Base-by-base conservation (phyloP, 805 yeast species). In the Kodamaea neixiangensis region DNA sequence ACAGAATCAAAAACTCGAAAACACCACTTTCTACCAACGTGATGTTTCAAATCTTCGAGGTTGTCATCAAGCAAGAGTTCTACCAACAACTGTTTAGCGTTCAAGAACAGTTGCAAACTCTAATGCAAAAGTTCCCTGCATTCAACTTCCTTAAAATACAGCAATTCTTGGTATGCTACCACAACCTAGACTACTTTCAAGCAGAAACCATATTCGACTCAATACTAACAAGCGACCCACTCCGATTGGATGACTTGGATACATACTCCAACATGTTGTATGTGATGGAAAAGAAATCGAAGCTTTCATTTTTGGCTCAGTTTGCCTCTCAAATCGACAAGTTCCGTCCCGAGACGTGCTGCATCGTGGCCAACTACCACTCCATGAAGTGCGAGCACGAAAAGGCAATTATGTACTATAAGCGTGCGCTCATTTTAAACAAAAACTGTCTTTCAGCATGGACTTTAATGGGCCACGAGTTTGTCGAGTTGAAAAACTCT, bases 401-500 rank as follows among this genome's bases (percentile, higher is more conserved):
- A 65, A 89, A 88, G 68, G 96, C 99, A 0, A 89, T 94, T 53
- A 83, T 87, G 83, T 91, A 90, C 68, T 94, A 92, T 63, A 86
- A 90, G 59, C 78, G 98, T 49, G 99, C 99, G 0, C 72, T 94
- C 35, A 81, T 89, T 0, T 74, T 94, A 53, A 88, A 91, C 64
- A 82, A 87, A 54, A 82, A 82, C 58, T 89, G 96, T 58, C 73
- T 91, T 15, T 82, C 90, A 55, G 97, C 98, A 0, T 94, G 98
- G 98, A 94, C 98, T 0, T 75, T 94, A 51, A 91, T 94, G 97
- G 99, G 99, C 9, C 99, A 94, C 68, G 99, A 94, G 70, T 94
- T 89, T 71, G 96, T 94, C 13, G 99, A 94, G 66, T 77, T 94
- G 59, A 92, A 93, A 63, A 94, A 94, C 69, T 87, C 97, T 0